Evolutionary conservation across 768 basidiomycete species (phyloP), one percentile per base, ranked within the genome.

Genomic region (Sporobolomyces roseus): DNA sequence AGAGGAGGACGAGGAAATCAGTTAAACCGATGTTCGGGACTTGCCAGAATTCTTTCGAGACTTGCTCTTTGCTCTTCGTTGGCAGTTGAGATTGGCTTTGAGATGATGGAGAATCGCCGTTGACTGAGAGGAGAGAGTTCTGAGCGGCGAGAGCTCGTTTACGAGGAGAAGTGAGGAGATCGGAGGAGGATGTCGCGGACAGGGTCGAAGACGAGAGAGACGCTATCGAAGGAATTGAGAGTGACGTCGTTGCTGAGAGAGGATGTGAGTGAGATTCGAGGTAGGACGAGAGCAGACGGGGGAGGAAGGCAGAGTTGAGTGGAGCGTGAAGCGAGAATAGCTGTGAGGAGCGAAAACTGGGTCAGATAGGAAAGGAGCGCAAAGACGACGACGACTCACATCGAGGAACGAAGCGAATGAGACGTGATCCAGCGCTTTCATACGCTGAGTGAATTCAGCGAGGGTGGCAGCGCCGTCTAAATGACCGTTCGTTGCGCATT

Each of bases 221-320:
- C 1, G 63, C 35, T 13, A 30, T 25, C 14, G 63, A 29, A 1
- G 35, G 3, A 9, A 43, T 6, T 19, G 33, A 51, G 43, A 45
- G 52, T 12, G 53, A 2, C 2, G 43, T 43, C 23, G 1, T 25
- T 3, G 41, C 25, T 4, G 62, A 1, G 19, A 50, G 27, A 0
- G 67, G 36, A 29, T 69, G 63, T 4, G 68, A 64, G 30, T 61
- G 36, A n/a, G 56, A 32, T 23, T 69, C 68, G 63, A 69, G 62
- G 46, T 64, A 69, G 23, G 63, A 12, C 6, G n/a, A 12, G n/a
- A 69, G 46, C 21, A 65, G 46, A n/a, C 68, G 68, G 5, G 30
- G 13, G 2, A 46, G 3, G 59, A 69, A 63, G 8, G 54, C 23
- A 0, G 63, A 60, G 4, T 29, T 2, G 3, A 45, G 29, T 4